phyloP scores from a whole-genome alignment of 176 grass and related monocot species.

The Eragrostis curvula region DNA sequence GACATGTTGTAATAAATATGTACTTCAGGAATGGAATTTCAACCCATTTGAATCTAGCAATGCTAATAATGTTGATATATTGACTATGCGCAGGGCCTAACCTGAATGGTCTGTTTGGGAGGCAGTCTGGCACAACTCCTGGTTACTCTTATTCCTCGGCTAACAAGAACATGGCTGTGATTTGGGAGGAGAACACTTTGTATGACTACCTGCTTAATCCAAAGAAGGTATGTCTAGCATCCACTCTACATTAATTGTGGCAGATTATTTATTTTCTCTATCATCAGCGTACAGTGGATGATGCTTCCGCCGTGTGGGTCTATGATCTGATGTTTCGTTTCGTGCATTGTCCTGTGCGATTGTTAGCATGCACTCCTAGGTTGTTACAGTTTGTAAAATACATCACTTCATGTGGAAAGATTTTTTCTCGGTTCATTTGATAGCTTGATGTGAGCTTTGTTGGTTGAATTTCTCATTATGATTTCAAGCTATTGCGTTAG shows the following conservation, averaged over 20 bases:
- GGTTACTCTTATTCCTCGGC: constrained; percentile 84
- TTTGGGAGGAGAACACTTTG: constrained; percentile 78
- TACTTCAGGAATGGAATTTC: not conserved
- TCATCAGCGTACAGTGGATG: not conserved
- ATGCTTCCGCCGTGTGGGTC: not conserved
- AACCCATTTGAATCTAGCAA: not conserved
- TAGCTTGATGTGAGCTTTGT: no score
- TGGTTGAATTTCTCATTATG: no score
- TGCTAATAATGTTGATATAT: not conserved
- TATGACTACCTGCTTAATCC: constrained; percentile 90
- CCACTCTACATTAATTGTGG: not conserved
- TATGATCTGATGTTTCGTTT: not conserved
- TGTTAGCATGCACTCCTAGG: not conserved
- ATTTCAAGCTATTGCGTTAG: no score
- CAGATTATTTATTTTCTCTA: not conserved
- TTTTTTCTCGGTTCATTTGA: not conserved
- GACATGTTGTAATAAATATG: not conserved
- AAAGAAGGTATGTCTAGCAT: constrained; percentile 68
- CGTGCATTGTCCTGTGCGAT: not conserved
- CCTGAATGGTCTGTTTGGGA: constrained; percentile 88
- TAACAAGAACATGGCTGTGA: constrained; percentile 94
- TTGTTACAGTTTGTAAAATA: not conserved
- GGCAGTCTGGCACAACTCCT: constrained; percentile 80
- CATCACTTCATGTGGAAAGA: not conserved
- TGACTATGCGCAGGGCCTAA: constrained; percentile 61